Evolutionary conservation across 2,329 filamentous ascomycete species (phyloP), one percentile per base, ranked within the genome.

Genomic region (Fusarium robinianum): DNA sequence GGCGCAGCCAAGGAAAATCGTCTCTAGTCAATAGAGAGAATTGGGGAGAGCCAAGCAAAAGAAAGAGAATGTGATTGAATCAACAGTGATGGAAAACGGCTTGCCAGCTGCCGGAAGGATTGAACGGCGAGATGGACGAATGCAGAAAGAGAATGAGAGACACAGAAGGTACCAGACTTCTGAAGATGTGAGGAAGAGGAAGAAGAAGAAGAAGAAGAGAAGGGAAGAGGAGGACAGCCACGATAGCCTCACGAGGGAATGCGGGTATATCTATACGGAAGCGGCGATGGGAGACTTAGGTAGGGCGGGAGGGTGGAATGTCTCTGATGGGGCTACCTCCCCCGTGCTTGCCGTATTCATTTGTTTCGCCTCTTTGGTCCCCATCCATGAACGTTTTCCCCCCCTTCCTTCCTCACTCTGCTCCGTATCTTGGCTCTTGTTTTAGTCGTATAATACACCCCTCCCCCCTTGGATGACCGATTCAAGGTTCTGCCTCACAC

Each of bases 21-120:
- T 22, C 48, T 39, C 38, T 42, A 41, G 23, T 45, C 42, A 60
- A 60, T 43, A 52, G 35, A 33, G 23, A 39, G 40, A 19, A 14
- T 18, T 8, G 23, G 30, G 25, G 33, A 40, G 38, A 40, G 33
- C 26, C 33, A 38, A 43, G 41, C n/a, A 48, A 30, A 17, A 16
- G 42, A 40, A 16, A 23, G 36, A 36, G 33, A 41, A 34, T 43
- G 38, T n/a, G n/a, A n/a, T n/a, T n/a, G n/a, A n/a, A n/a, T n/a
- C n/a, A 24, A 23, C 25, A 49, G 46, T 31, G 30, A 41, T 42
- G 42, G 46, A 11, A 35, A 46, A 55, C 41, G 55, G 55, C 37
- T 42, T 55, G 50, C 59, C 58, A 65, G 61, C 58, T 60, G 58
- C 61, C 62, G 60, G 42, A 67, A 63, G 53, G 62, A 67, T 62